Evolutionary conservation across 1,284 basidiomycete species (phyloP), one percentile per base, ranked within the genome.

Genomic region (Gomphus sp.): DNA sequence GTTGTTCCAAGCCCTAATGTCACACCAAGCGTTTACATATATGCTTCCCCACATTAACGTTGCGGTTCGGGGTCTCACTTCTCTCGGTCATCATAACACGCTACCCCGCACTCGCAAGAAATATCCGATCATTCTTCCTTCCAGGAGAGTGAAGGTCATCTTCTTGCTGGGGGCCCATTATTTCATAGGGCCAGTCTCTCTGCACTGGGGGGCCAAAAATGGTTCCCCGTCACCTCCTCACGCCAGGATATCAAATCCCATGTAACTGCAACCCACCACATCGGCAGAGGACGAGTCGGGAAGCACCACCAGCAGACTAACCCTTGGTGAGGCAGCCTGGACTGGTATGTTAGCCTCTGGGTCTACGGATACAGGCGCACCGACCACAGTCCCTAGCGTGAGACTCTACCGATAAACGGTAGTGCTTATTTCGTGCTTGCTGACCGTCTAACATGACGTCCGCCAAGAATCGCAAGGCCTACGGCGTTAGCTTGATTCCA

Each of bases 1-100:
- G n/a, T 6, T 44, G 39, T 41, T 14, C n/a, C 34, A 16, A 50
- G 58, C 3, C 47, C 54, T 7, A 31, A 25, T 37, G 52, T 59
- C 25, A 59, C 58, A 4, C 58, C 58, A 11, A 52, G 28, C 33
- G 52, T 59, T n/a, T 59, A 52, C 25, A 3, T 54, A 22, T 54
- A 54, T 25, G 58, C 28, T 11, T 28, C 56, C 1, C 1, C 28
- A 31, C 28, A 31, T 43, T 43, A n/a, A 3, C 53, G 44, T 18
- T 39, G 36, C 9, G 34, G 49, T 25, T 28, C 51, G 1, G 58
- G 58, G 3, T 59, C 58, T 1, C 52, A 59, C 43, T 59, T 52
- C 16, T 59, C 58, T 18, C 36, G 52, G 2, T 52, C 58, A 14
- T 59, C 58, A 31, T 41, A 59, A 4, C 51, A 48, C 43, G 47